A percentile compares a stretch with the other conserved stretches of the same genome.
phyloP scores from a whole-genome alignment of 352 stramenopile genomes.

The Pythium rhizo-oryzae region DNA sequence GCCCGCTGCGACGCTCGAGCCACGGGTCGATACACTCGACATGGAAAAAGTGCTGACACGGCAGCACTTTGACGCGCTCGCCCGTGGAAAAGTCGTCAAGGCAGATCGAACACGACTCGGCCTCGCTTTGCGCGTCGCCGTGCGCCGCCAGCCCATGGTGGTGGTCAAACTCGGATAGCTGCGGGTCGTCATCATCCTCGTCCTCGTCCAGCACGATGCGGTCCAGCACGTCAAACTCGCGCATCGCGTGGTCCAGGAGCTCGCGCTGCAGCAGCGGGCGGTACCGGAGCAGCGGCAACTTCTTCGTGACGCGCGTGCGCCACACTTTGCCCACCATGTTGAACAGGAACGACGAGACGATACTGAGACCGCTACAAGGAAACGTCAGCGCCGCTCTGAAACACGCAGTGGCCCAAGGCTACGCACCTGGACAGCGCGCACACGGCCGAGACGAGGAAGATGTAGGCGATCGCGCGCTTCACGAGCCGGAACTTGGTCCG shows the following conservation, averaged over 20 bases:
- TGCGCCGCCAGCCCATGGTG: neutral
- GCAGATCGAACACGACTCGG: slow-evolving; percentile 73
- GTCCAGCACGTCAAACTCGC: slow-evolving; percentile 24
- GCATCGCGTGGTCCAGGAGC: slow-evolving; percentile 25
- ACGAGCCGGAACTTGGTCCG: slow-evolving; percentile 62
- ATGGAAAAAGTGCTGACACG: slow-evolving; percentile 88
- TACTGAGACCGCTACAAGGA: slow-evolving; percentile 49
- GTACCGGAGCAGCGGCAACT: slow-evolving; percentile 62
- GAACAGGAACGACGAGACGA: slow-evolving; percentile 70
- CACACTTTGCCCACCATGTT: slow-evolving; percentile 60
- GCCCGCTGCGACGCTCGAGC: slow-evolving; percentile 75
- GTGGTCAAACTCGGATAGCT: neutral
- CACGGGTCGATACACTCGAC: slow-evolving; percentile 86
- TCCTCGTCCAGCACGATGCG: slow-evolving; percentile 29
- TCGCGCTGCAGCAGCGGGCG: slow-evolving; percentile 24
- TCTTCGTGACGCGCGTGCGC: slow-evolving; percentile 41
- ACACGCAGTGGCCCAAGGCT: too few relatives aligned
- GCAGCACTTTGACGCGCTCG: slow-evolving; percentile 74
- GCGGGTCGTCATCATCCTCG: slow-evolving; percentile 16
- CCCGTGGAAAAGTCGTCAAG: slow-evolving; percentile 69
- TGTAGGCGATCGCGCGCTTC: slow-evolving; percentile 72
- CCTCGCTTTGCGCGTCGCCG: slow-evolving; percentile 10
- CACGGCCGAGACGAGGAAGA: slow-evolving; percentile 79
- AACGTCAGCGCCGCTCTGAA: too few relatives aligned
- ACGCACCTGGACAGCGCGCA: slow-evolving; percentile 72